These are phyloP conservation scores for Talaromyces sp. DNA, from an alignment of 2,329 filamentous ascomycete species.

Conservation along the genomic window DNA sequence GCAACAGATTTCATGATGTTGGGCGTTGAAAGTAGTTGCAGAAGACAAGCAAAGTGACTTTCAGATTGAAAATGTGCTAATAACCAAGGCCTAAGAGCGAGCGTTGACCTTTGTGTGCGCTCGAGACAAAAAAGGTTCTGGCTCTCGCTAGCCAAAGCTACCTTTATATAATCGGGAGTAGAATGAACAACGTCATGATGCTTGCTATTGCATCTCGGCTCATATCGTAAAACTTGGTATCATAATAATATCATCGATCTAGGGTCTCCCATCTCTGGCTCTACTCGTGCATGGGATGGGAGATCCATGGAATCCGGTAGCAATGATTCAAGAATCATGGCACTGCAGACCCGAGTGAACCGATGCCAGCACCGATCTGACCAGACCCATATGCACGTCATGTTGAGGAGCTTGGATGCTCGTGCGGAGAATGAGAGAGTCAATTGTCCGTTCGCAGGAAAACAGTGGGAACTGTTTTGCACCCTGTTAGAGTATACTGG, in stretches of 20 bases:
- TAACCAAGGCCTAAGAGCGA: neutral
- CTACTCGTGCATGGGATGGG: neutral
- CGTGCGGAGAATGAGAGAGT: conserved; percentile 1
- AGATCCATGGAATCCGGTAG: neutral
- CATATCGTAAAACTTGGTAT: neutral
- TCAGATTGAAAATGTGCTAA: neutral
- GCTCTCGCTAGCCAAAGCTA: neutral
- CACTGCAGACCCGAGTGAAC: conserved; percentile 1
- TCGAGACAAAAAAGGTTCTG: neutral
- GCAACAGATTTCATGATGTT: conserved; percentile 23
- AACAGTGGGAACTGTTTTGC: no score
- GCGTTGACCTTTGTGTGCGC: neutral
- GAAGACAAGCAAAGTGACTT: neutral
- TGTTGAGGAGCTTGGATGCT: neutral
- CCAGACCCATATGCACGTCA: conserved; percentile 5
- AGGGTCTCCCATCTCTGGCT: neutral
- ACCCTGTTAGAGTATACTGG: neutral
- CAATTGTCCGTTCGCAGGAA: neutral
- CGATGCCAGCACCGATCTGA: neutral
- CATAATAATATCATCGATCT: neutral
- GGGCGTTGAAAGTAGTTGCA: neutral
- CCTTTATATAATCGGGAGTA: conserved; percentile 2
- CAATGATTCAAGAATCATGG: neutral
- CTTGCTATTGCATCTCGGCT: neutral
- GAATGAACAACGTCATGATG: conserved; percentile 11